A percentile compares a stretch with the other conserved stretches of the same genome.
Evolutionary conservation across 768 basidiomycete genomes (phyloP).

Genomic region (Pleurotus platypus): DNA sequence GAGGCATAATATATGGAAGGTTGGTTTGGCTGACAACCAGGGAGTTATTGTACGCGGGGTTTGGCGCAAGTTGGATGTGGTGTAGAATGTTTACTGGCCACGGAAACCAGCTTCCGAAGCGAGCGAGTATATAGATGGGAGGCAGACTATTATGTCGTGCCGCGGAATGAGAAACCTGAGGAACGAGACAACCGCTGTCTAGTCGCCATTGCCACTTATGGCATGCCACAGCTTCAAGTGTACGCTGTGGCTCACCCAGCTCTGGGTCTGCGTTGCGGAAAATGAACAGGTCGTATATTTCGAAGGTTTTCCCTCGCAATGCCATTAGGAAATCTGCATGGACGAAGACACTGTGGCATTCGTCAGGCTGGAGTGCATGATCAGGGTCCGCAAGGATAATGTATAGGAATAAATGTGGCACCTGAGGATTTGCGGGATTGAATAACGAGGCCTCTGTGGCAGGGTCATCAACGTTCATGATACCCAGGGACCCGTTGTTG

Average conservation of each 20-base stretch:
- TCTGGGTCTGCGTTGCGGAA: conserved; percentile 17
- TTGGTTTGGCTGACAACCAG: conserved; percentile 28
- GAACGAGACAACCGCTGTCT: conserved; percentile 42
- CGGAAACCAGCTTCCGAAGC: conserved; percentile 57
- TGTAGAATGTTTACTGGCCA: conserved; percentile 74
- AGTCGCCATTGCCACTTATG: conserved; percentile 56
- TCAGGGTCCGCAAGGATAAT: not conserved
- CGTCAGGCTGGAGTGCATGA: conserved; percentile 26
- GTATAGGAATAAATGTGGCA: not conserved
- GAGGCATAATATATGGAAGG: conserved; percentile 41
- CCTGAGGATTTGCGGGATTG: conserved; percentile 25
- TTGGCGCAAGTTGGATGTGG: conserved; percentile 49
- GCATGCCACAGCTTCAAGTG: conserved; percentile 34
- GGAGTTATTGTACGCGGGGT: conserved; percentile 29
- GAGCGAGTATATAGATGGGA: conserved; percentile 49
- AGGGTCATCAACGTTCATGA: conserved; percentile 33
- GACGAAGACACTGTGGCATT: conserved; percentile 37
- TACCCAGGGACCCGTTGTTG: conserved; percentile 23
- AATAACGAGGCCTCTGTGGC: conserved; percentile 28
- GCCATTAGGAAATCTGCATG: conserved; percentile 41
- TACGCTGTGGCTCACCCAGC: conserved; percentile 21
- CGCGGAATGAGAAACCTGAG: conserved; percentile 24
- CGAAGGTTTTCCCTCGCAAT: conserved; percentile 36
- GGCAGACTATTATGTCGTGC: conserved; percentile 14
- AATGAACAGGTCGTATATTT: conserved; percentile 35